Base-by-base conservation (phyloP, 164 flowering plant genomes). In the Amborella trichopoda region DNA sequence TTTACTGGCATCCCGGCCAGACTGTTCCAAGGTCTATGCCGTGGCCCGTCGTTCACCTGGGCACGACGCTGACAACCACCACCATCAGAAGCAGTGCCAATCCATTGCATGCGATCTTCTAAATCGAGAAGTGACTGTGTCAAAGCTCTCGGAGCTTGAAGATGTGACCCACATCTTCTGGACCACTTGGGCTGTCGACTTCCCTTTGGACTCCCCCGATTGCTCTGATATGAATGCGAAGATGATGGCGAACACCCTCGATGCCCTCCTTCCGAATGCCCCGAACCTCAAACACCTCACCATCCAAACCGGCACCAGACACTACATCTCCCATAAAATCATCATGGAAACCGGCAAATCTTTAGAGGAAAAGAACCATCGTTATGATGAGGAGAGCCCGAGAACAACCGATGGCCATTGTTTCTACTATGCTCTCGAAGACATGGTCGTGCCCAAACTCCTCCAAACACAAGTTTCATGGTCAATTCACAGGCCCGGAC, bases 401-500 rank as follows among this genome's bases (percentile, higher is more conserved):
- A 69, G 94, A 40, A 69, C 49, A 26, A 14, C 23, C 13, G 16
- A 4, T 1, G 65, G 63, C 2, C 4, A 26, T 6, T 80, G 81
- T 49, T 90, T 83, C 45, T 90, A 85, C 41, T 82, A 84, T 36
- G 66, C 26, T 3, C 64, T 81, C 6, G 97, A 90, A 65, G 97
- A 90, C 38, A n/a, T n/a, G n/a, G 40, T 81, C 68, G 68, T 83
- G 3, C 61, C 38, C 48, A 81, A 81, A 65, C 71, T 62, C 41
- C 44, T 89, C 3, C 23, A 22, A 0, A 63, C 66, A 2, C 53
- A 59, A 12, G 72, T 73, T 36, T 61, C 59, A 0, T 85, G 94
- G 94, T 73, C 94, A n/a, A 81, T 90, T 27, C 83, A 77, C 32
- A 56, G 97, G 43, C 95, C 97, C 3, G 97, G 94, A 4, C 52